Conservation (phyloP, 768 basidiomycete genomes). For the Lentinula aciculospora region DNA sequence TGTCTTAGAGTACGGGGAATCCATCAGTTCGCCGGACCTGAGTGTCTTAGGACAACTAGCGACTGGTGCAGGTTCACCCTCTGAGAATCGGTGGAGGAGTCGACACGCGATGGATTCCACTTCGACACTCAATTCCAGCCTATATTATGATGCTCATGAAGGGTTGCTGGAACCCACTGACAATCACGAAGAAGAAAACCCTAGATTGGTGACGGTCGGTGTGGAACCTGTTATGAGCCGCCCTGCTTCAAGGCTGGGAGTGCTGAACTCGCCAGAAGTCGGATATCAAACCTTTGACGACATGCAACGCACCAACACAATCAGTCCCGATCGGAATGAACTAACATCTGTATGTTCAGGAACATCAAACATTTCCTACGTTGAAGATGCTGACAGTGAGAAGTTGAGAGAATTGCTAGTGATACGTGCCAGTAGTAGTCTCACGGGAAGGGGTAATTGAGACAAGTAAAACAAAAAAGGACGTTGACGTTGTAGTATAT, state of each 20-base stretch:
- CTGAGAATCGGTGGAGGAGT: neutral
- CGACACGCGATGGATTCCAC: neutral
- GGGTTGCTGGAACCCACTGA: neutral
- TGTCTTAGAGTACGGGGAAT: neutral
- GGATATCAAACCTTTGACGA: neutral
- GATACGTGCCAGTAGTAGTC: neutral
- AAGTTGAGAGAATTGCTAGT: neutral
- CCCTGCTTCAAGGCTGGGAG: neutral
- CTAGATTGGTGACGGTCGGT: neutral
- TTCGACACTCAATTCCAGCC: neutral
- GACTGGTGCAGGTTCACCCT: neutral
- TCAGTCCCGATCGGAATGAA: neutral
- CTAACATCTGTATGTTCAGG: neutral
- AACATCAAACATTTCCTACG: neutral
- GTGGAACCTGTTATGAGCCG: neutral
- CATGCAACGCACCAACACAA: neutral
- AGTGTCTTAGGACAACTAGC: neutral
- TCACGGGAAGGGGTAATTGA: neutral
- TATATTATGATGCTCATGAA: conserved; percentile 4
- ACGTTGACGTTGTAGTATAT: too few relatives aligned
- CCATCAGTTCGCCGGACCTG: neutral
- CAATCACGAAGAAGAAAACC: neutral
- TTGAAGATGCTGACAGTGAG: neutral
- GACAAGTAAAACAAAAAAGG: neutral
- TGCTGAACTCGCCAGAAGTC: neutral